Evolutionary conservation across 164 flowering plant species (phyloP), one percentile per base, ranked within the genome.

Genomic region (Malania oleifera): DNA sequence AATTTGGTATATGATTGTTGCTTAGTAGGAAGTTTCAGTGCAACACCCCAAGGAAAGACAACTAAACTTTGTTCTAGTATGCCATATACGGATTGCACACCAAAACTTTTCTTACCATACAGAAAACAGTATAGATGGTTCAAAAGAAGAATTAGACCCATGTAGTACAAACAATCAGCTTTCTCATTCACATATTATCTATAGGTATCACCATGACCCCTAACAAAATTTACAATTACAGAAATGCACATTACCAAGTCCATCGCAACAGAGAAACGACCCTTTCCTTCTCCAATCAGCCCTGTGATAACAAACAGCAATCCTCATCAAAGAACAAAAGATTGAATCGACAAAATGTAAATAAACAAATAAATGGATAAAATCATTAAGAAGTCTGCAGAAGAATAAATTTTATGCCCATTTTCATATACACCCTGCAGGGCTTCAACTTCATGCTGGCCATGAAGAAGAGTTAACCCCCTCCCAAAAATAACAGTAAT

Each of bases 211-310:
- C 9, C 1, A 1, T 53, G 17, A 44, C 20, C 13, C 2, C 31
- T 40, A 31, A 3, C 1, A 46, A 46, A 20, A 13, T 23, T 20
- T 19, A 44, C 13, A 26, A 46, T 11, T 17, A 13, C 11, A 10
- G 23, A 28, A 49, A 45, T 54, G 35, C 50, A 7, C 3, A 50
- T 67, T 85, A 91, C 98, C 89, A 80, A 83, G 74, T 92, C 98
- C 64, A 92, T 78, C 56, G 90, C 96, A 59, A 89, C 82, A 60
- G 80, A 80, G 58, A 92, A 87, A 19, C 80, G 83, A 45, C 48
- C 75, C 70, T 76, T 92, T 29, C 80, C 82, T 64, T 70, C 72
- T 56, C 73, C 84, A 67, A 75, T 76, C 51, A 87, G 50, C 61
- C 77, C 98, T 92, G 77, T 77, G 66, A 52, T 45, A 61, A 67